Base-by-base conservation (phyloP, 305 asterid genomes). In the Lippia alba region DNA sequence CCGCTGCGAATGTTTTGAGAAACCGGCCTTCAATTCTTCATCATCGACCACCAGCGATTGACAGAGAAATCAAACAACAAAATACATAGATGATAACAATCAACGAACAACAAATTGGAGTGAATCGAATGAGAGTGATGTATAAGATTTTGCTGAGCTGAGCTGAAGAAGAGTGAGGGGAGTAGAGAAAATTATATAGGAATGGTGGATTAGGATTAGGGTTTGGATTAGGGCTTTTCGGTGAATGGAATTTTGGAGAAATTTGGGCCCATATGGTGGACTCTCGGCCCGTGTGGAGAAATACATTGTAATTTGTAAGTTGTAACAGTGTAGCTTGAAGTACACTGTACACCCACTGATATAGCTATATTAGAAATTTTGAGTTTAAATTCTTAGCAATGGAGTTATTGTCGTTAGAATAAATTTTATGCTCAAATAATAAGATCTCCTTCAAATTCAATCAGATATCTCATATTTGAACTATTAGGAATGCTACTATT, bases 1-100 rank as follows among this genome's bases (percentile, higher is more conserved):
- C 89, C 89, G 63, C 92, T 82, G 90, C 88, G 90, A 84, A 87
- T 82, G 88, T 81, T 73, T 79, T 75, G 87, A 83, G 85, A 80
- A 80, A 83, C 84, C 60, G 62, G 86, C 84, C 80, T 81, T 45
- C 54, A 45, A 48, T 80, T 55, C 72, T 3, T 78, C 85, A 69
- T 80, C 71, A 60, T 7, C 0, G 75, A 72, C 48, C 51, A 10
- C 40, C 6, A 40, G 0, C 14, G 30, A 44, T 4, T 56, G 10
- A 10, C 8, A 5, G 39, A 16, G n/a, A 56, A 0, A 1, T 11
- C 5, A 12, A 7, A 0, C 5, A 39, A 1, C 5, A 0, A 3
- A 1, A 56, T 0, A 14, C 17, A n/a, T 17, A 10, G 0, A 24
- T 12, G 34, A 63, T 2, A 11, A 0, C 4, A 10, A 44, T 44